Evolutionary conservation across 2,329 filamentous ascomycete species (phyloP), one percentile per base, ranked within the genome.

Genomic region (Paecilomyces niveus): DNA sequence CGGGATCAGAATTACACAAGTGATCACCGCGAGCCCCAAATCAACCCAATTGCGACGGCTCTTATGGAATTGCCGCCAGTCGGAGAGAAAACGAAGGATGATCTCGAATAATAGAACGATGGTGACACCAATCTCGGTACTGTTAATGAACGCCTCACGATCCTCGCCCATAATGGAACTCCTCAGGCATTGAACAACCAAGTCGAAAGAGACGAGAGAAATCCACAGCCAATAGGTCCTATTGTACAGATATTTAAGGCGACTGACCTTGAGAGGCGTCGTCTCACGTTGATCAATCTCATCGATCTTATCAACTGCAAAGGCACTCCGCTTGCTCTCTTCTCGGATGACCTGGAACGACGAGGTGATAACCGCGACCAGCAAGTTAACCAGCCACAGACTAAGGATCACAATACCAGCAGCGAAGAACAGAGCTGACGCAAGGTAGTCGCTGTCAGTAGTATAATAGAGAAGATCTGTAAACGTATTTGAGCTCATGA

Each of bases 401-500:
- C 91, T 94, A 81, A 99, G 85, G 63, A 99, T 90, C 68, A 99
- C 86, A 70, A 96, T 93, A 0, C 81, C 85, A 58, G 78, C 77
- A 49, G 84, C 84, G 62, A 86, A 88, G 72, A 85, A 99, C 2
- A 97, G 78, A 1, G 92, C 90, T 3, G 92, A 86, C 15, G 90
- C 84, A 6, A 96, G 83, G 67, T 96, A 97, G 72, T 99, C 94
- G 26, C 90, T 95, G 68, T 96, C 86, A 56, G 89, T 92, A 3
- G 93, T 92, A 66, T 91, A 89, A 74, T 99, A 99, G 80, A 99
- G 91, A 56, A 97, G 78, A 73, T 97, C 91, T 1, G 91, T 89
- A 74, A 95, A 99, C 0, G 94, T 99, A 72, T 99, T 99, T 54
- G 92, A 93, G 67, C 91, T 96, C 90, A 99, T 99, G 70, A 99